Evolutionary conservation across 352 stramenopile species (phyloP), one percentile per base, ranked within the genome.

Genomic region (Phytophthora agathidicida): DNA sequence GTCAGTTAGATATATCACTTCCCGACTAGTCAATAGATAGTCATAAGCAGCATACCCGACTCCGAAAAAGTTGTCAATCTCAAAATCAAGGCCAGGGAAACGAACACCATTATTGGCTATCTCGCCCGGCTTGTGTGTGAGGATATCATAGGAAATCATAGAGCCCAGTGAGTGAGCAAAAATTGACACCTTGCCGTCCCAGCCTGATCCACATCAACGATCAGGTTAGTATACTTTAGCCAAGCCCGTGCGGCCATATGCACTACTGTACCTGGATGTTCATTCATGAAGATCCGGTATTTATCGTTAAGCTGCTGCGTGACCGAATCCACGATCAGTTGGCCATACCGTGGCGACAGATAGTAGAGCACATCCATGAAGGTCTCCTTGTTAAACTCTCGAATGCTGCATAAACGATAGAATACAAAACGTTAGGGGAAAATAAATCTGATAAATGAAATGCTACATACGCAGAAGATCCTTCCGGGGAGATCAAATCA

Each of bases 281-380:
- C 83, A 11, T 92, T 74, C 67, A 92, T 96, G 66, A 97, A 96
- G 19, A 97, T 72, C 28, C 79, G 76, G 53, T 97, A 97, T 68
- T 97, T 94, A 24, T 96, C 76, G 42, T 92, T 96, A 8, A 96
- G 68, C 57, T 96, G 83, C 39, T 90, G 63, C 13, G 85, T 93
- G 43, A 98, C 91, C 5, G 93, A 92, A 68, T 97, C 80, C 35
- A 98, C 77, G 39, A 98, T 96, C 16, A 96, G 70, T 53, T 98
- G 91, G 6, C 93, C 88, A 60, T 97, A 96, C 3, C 86, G 74
- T 28, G 91, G 88, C 14, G 84, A 96, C 60, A 98, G 71, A 69
- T 97, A 98, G 43, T 97, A 98, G 3, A 98, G 61, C n/a, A 97
- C 83, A 47, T 98, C 93, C 86, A 98, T 96, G 26, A 98, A 73